Evolutionary conservation across 2,329 filamentous ascomycete species (phyloP).

Genomic region (Leptographium wingfieldii): DNA sequence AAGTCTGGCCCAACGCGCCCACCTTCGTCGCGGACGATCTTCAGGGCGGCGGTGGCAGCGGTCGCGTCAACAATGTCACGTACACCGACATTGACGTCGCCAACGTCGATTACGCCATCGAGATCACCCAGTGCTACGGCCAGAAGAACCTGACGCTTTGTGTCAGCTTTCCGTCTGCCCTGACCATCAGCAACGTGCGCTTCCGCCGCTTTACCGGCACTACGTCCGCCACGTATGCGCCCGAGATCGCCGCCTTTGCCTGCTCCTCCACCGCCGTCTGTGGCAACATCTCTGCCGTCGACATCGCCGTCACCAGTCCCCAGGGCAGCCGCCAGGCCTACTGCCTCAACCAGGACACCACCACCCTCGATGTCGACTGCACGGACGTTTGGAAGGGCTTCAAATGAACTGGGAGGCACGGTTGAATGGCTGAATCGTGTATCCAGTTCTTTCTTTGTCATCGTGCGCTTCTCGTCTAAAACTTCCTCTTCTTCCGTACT

Average conservation of each 20-base stretch:
- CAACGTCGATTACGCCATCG: slow-evolving; percentile 51
- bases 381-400: not conserved
- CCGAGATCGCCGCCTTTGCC: slow-evolving; percentile 15
- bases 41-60: too few species aligned
- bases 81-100: slow-evolving; percentile 31
- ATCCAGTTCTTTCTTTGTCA: not conserved
- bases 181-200: slow-evolving; percentile 27
- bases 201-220: slow-evolving; percentile 41
- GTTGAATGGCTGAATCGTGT: too few species aligned
- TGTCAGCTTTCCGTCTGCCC: slow-evolving; percentile 33
- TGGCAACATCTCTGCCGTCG: slow-evolving; percentile 12
- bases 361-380: slow-evolving; percentile 14
- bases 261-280: slow-evolving; percentile 16
- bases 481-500: slow-evolving; percentile 43
- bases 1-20: slow-evolving; percentile 33
- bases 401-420: not conserved
- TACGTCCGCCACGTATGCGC: slow-evolving; percentile 19
- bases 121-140: slow-evolving; percentile 31
- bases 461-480: slow-evolving; percentile 20
- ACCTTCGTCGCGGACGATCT: slow-evolving; percentile 4
- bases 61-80: too few species aligned
- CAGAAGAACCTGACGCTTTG: slow-evolving; percentile 51
- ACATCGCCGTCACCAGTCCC: slow-evolving; percentile 16
- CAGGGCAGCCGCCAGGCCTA: slow-evolving; percentile 13
- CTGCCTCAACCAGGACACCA: slow-evolving; percentile 16